Conservation (phyloP, 352 stramenopile genomes). For the Phytophthora tubulina region DNA sequence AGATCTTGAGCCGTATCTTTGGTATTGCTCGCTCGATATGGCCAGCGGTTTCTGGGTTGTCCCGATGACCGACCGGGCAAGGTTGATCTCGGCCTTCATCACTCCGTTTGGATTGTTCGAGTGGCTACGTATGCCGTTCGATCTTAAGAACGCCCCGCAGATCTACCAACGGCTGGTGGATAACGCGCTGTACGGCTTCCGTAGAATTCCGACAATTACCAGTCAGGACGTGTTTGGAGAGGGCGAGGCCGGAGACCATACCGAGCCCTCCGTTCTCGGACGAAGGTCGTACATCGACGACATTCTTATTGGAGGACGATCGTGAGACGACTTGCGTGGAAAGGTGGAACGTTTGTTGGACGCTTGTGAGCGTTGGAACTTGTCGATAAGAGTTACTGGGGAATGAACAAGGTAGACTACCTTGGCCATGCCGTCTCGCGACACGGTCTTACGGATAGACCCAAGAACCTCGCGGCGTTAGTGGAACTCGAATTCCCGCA, state of each 20-base stretch:
- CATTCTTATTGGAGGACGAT: constrained; percentile 13
- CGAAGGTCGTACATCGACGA: constrained; percentile 43
- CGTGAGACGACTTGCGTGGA: constrained; percentile 30
- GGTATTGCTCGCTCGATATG: constrained; percentile 37
- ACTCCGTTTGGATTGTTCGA: not conserved
- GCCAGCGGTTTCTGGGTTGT: constrained; percentile 2
- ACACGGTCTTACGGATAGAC: constrained; percentile 9
- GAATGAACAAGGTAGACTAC: constrained; percentile 23
- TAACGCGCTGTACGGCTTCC: not conserved
- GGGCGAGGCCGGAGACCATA: not conserved
- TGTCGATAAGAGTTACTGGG: constrained; percentile 44
- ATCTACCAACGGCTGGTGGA: not conserved
- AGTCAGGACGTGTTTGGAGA: not conserved
- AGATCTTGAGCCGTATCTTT: constrained; percentile 20
- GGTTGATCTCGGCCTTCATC: not conserved
- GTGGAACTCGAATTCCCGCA: constrained; percentile 12
- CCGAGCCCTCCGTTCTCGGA: constrained; percentile 1
- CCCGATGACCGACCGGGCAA: not conserved
- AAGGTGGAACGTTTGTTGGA: too few species aligned
- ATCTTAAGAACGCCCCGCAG: not conserved
- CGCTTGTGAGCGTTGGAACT: constrained; percentile 17
- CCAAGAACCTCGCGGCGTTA: constrained; percentile 17
- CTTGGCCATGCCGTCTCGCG: constrained; percentile 9
- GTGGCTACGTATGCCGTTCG: not conserved
- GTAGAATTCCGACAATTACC: constrained; percentile 17